Base-by-base conservation (phyloP, 768 basidiomycete genomes). In the Kwoniella pini region DNA sequence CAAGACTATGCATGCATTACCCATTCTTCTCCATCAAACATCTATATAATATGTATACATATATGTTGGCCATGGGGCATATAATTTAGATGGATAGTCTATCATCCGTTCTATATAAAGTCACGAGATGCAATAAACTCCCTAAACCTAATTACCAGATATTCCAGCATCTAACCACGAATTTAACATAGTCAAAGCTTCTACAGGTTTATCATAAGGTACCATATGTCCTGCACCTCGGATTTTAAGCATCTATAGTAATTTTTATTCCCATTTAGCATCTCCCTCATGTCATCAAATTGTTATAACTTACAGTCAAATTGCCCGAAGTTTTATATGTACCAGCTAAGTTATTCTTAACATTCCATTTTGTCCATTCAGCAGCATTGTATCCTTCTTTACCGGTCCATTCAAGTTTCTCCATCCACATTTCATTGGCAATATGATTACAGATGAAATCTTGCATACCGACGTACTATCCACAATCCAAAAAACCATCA, bases 161-260 rank as follows among this genome's bases (percentile, higher is more conserved):
- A 33, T 60, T 46, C 71, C 52, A 6, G 81, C 75, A 82, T 50
- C 81, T 28, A 89, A 75, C 88, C 87, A 89, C 33, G 83, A 80
- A 26, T 83, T 84, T 28, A 89, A 80, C 84, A 89, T 85, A 44
- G 81, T 80, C 44, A 85, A 77, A 10, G 85, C 80, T 72, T 88
- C 86, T 62, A 80, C 82, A 2, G 88, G 87, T 69, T 86, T 85
- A 64, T 88, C 85, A 65, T 84, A 85, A 2, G 87, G 86, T 24
- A 86, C 87, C 86, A 87, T 87, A 79, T 90, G 88, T n/a, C 88
- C 88, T 27, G 87, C 89, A 4, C 82, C 86, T 44, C 82, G 77
- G 21, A 75, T 64, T 57, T 75, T 75, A 36, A 72, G 46, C 39
- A 71, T 64, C 74, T 75, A 30, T 28, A 7, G 33, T 36, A 15